Percentiles rank a stretch among this genome's conserved stretches.
Conservation (phyloP, 768 basidiomycete genomes). For the Boletus barrowsii region DNA sequence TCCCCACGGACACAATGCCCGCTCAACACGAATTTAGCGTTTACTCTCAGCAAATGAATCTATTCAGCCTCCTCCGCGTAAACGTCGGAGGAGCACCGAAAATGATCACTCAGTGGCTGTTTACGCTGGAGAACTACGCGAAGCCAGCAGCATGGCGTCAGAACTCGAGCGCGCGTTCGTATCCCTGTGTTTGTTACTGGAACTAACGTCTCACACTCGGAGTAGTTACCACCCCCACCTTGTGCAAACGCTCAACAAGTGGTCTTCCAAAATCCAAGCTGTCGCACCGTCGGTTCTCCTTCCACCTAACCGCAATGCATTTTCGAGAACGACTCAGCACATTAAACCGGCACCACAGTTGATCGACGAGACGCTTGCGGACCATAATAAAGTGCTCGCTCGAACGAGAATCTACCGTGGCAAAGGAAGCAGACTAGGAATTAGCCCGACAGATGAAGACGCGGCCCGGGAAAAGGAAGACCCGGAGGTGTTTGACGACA, state of each 20-base stretch:
- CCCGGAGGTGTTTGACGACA: constrained; percentile 74
- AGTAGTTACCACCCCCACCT: constrained; percentile 64
- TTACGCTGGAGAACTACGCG: constrained; percentile 33
- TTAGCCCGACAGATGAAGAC: constrained; percentile 29
- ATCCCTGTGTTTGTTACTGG: not conserved
- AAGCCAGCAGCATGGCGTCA: constrained; percentile 40
- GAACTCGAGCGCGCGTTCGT: constrained; percentile 55
- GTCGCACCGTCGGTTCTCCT: constrained; percentile 78
- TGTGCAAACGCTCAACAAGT: constrained; percentile 81
- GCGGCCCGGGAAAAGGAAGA: constrained; percentile 36
- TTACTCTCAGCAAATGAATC: constrained; percentile 48
- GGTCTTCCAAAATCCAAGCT: constrained; percentile 94
- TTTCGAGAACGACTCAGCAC: constrained; percentile 55
- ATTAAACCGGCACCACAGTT: constrained; percentile 68
- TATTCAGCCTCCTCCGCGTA: constrained; percentile 49
- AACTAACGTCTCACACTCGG: constrained; percentile 3
- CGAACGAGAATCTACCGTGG: constrained; percentile 60
- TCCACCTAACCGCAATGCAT: constrained; percentile 67
- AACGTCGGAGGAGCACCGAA: constrained; percentile 47
- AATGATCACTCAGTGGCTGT: constrained; percentile 2
- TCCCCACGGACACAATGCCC: constrained; percentile 2
- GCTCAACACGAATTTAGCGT: constrained; percentile 34
- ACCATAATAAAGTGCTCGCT: constrained; percentile 54
- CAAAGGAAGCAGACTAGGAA: constrained; percentile 45
- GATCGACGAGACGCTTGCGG: constrained; percentile 69